Evolutionary conservation across 352 stramenopile genomes (phyloP), one percentile per base, ranked within the genome.

Genomic region (Phytophthora pinifolia): DNA sequence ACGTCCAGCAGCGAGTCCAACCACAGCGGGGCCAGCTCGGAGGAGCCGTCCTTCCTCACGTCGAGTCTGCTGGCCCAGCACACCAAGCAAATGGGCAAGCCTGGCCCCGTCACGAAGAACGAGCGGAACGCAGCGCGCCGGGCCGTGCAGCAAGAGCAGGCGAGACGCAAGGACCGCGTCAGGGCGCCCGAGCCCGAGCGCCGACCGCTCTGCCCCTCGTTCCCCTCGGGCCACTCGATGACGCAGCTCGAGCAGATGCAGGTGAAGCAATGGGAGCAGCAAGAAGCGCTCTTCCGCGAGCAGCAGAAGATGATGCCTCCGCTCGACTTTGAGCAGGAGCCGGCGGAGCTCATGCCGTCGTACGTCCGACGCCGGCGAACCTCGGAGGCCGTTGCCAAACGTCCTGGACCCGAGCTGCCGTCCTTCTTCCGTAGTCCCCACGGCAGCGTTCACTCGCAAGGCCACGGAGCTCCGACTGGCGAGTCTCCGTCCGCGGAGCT

Each of bases 1-100:
- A 38, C 65, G 36, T 46, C 29, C 18, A 67, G 44, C 43, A 80
- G 66, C 39, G 58, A 63, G n/a, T 64, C 64, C 2, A 54, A 64
- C 42, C 37, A 61, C 17, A 63, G 59, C 33, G 35, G 50, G 5
- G 48, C 36, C 6, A 62, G 52, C 41, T 59, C 49, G n/a, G 51
- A 38, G 34, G 51, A 38, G 10, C 60, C 50, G 15, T 67, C 36
- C 10, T 62, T 69, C 27, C 64, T 85, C 47, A 85, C 74, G 22
- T 76, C 74, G 8, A 76, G 76, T 46, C 37, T 76, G 37, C 65
- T 85, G 14, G 74, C 71, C 15, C 58, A 74, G 30, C 74, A 85
- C 36, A 85, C 74, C 25, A 72, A 77, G 22, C 50, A 74, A 31
- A 80, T 79, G 67, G 74, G 67, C 0, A 72, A 67, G 2, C 59